These are phyloP conservation scores for Zygosaccharomyces sapae DNA, from an alignment of 1,139 yeast genomes.

Conservation along the genomic window DNA sequence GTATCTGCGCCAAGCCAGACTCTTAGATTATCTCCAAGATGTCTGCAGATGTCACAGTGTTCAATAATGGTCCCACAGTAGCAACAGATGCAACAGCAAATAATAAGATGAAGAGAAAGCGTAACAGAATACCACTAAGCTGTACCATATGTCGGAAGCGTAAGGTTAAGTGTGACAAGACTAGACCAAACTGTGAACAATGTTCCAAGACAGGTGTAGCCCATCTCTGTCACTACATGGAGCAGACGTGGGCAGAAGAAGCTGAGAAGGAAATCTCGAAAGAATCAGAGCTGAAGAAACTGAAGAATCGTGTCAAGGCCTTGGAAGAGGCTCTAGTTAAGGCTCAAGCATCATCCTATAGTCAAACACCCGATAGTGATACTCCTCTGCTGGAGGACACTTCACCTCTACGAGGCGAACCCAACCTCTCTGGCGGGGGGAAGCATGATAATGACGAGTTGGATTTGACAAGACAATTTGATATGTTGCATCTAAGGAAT, in stretches of 20 bases:
- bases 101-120: conserved; percentile 34
- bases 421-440: conserved; percentile 2
- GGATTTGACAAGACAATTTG: conserved; percentile 46
- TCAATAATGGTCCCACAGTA: background rate
- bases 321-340: conserved; percentile 33
- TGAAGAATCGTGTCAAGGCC: conserved; percentile 34
- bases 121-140: conserved; percentile 47
- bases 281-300: conserved; percentile 34
- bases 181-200: conserved; percentile 62
- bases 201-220: conserved; percentile 72
- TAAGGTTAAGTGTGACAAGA: conserved; percentile 54
- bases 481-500: conserved; percentile 47
- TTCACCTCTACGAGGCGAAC: conserved; percentile 2
- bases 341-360: conserved; percentile 23
- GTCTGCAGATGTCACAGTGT: conserved; percentile 12
- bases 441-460: conserved; percentile 36
- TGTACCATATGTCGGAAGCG: conserved; percentile 48
- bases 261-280: conserved; percentile 51
- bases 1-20: background rate
- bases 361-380: conserved; percentile 20
- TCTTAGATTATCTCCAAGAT: conserved; percentile 1
- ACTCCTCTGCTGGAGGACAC: conserved; percentile 12
- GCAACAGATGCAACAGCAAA: background rate
- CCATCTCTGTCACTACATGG: conserved; percentile 65
- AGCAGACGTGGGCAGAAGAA: conserved; percentile 51